These are phyloP conservation scores for Rhizopus delemar DNA, from an alignment of 371 early-diverging fungal species.

Conservation along the genomic window DNA sequence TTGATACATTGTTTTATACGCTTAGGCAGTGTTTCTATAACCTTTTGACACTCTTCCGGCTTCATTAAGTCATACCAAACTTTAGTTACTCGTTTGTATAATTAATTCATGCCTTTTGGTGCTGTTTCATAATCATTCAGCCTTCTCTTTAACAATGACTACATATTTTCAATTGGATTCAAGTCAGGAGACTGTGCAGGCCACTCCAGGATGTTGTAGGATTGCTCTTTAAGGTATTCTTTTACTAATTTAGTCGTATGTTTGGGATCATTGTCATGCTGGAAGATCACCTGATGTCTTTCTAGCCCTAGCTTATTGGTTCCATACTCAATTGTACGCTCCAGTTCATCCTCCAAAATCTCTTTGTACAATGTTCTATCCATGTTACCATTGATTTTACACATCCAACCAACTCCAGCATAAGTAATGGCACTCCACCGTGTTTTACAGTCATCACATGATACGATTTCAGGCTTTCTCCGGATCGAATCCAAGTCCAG, in stretches of 20 bases:
- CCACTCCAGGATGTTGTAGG: constrained; percentile 25
- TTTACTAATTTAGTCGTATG: constrained; percentile 29
- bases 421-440: constrained; percentile 26
- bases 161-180: constrained; percentile 36
- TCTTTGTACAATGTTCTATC: constrained; percentile 25
- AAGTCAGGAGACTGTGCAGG: constrained; percentile 39
- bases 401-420: constrained; percentile 13
- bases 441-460: constrained; percentile 10
- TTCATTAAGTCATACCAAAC: constrained; percentile 2
- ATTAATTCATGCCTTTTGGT: constrained; percentile 15
- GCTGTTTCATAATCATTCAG: constrained; percentile 9
- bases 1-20: too few species aligned
- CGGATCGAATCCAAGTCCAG: constrained; percentile 8
- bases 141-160: constrained; percentile 16
- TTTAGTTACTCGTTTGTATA: constrained; percentile 12
- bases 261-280: constrained; percentile 33
- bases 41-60: neutral
- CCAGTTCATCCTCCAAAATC: constrained; percentile 21
- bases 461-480: neutral
- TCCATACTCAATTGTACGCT: constrained; percentile 11
- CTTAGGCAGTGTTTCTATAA: neutral
- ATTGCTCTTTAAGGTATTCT: constrained; percentile 12
- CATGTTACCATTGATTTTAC: constrained; percentile 3
- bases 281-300: constrained; percentile 24
- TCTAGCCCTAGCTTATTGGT: constrained; percentile 3